phyloP scores from a whole-genome alignment of 371 early-diverging fungal species.

The Apophysomyces sp. region DNA sequence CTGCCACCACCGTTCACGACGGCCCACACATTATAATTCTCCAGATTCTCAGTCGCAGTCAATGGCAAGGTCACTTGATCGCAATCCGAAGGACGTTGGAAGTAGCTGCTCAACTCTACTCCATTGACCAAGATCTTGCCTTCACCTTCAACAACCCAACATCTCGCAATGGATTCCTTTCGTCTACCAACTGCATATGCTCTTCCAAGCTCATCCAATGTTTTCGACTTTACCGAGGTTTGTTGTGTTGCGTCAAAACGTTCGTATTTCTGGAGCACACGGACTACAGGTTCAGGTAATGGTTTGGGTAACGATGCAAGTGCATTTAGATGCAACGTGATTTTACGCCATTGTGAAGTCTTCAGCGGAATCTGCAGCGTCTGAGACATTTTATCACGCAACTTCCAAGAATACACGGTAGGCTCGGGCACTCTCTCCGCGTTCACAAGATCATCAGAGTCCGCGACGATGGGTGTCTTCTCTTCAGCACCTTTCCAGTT shows the following conservation, averaged over 20 bases:
- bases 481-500: conserved; percentile 16
- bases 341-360: conserved; percentile 65
- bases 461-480: conserved; percentile 10
- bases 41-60: conserved; percentile 58
- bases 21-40: conserved; percentile 88
- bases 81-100: conserved; percentile 64
- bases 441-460: conserved; percentile 15
- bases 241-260: conserved; percentile 28
- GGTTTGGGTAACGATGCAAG: conserved; percentile 56
- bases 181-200: conserved; percentile 82
- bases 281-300: conserved; percentile 45
- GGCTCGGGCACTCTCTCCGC: conserved; percentile 8
- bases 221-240: conserved; percentile 29
- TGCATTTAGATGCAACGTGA: conserved; percentile 51
- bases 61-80: conserved; percentile 79
- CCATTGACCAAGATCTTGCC: conserved; percentile 86
- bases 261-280: conserved; percentile 43
- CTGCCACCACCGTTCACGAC: conserved; percentile 86
- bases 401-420: conserved; percentile 49
- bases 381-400: conserved; percentile 54
- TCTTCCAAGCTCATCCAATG: conserved; percentile 76
- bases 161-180: conserved; percentile 82
- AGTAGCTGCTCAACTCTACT: conserved; percentile 72
- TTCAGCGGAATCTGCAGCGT: conserved; percentile 58
- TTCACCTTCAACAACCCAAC: conserved; percentile 80